Conservation (phyloP, 495 filamentous ascomycete genomes). For the Neurospora sp. region DNA sequence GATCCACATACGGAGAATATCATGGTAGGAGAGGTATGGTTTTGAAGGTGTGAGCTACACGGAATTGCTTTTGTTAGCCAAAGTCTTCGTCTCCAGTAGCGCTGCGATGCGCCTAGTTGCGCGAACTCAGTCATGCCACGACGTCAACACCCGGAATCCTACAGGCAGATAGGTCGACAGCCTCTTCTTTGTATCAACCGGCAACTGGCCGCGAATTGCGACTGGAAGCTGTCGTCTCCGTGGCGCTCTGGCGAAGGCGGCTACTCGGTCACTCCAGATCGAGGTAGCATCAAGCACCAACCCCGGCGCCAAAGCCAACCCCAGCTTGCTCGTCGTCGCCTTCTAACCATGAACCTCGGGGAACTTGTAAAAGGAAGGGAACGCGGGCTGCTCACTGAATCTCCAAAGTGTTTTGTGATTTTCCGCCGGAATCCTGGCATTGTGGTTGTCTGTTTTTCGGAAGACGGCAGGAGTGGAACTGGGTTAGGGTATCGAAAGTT, state of each 20-base stretch:
- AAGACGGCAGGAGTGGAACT: background rate
- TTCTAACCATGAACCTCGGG: background rate
- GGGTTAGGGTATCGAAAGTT: background rate
- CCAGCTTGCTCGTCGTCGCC: background rate
- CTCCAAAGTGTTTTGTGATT: constrained; percentile 25
- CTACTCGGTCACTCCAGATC: background rate
- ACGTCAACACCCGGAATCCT: background rate
- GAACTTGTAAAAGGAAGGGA: background rate
- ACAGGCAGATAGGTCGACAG: background rate
- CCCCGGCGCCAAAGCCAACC: background rate
- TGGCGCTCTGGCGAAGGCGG: background rate
- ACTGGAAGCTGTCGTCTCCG: background rate
- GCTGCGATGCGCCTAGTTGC: background rate
- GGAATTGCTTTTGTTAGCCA: background rate
- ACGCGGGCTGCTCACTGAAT: constrained; percentile 17
- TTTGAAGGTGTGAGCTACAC: constrained; percentile 23
- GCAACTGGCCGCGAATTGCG: background rate
- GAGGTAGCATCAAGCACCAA: background rate
- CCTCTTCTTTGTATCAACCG: background rate
- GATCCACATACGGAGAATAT: constrained; percentile 31
- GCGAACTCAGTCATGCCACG: background rate
- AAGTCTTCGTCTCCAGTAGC: background rate
- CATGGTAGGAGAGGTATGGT: constrained; percentile 36
- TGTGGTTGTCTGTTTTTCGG: background rate
- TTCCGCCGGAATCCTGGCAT: constrained; percentile 26